Evolutionary conservation across 2,329 filamentous ascomycete genomes (phyloP), one percentile per base, ranked within the genome.

Genomic region (Trichoderma koningiopsis): DNA sequence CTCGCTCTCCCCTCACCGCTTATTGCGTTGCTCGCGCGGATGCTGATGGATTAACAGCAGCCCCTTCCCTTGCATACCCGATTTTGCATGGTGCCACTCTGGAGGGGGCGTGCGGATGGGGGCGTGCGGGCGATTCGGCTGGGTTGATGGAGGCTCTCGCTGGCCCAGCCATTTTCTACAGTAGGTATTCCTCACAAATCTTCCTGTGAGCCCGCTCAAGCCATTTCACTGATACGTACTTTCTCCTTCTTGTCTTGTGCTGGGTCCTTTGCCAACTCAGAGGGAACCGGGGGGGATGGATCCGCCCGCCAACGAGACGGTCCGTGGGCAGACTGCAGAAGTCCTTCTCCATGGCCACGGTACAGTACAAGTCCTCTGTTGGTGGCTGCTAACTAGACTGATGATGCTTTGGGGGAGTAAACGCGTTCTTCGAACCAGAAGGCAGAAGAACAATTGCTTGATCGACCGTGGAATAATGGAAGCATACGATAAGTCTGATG

Each of bases 11-110:
- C 65, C 70, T 72, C 71, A 72, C 71, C 71, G 71, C 71, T 68
- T 72, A 56, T 72, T 71, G 57, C 43, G 43, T 52, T 53, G 37
- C 58, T 49, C 62, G 35, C 65, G 58, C 61, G 47, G 66, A 69
- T 59, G 57, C 68, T 56, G 70, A 70, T 57, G 68, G 68, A 59
- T 61, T 49, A 68, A 60, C 49, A 72, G 40, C 40, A 52, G 62
- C 62, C 65, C 70, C 68, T 63, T 70, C 71, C 70, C 71, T 71
- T 72, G 70, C 71, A 72, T 69, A 59, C 49, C 68, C 68, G 65
- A 64, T 68, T 71, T 70, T 70, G 61, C 66, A 68, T 70, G 68
- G 68, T 53, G 55, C 53, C 49, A 56, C 63, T 33, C 52, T 29
- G 55, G 53, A 33, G 37, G 55, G 57, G 61, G 68, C 31, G 68